Evolutionary conservation across 805 yeast species (phyloP).

Genomic region (Ogataea minuta): DNA sequence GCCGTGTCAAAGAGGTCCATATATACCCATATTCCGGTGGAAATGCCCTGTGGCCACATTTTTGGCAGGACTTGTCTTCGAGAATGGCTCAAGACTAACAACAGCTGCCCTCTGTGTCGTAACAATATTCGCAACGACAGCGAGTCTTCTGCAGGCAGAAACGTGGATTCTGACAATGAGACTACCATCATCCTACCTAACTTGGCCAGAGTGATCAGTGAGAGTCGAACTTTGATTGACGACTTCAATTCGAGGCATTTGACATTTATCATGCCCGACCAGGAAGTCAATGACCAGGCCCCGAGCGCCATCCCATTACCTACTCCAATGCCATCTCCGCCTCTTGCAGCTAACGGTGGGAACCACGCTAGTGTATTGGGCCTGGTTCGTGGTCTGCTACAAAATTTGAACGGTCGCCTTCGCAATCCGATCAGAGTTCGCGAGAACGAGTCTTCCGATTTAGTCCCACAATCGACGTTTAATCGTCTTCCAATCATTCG

Average conservation of each 20-base stretch:
- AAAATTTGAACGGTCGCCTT: conserved; percentile 25
- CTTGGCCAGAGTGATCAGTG: conserved; percentile 34
- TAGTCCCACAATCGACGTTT: conserved; percentile 8
- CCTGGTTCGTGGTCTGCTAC: conserved; percentile 24
- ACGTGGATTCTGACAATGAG: conserved; percentile 16
- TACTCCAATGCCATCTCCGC: conserved; percentile 1
- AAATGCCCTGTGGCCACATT: conserved; percentile 80
- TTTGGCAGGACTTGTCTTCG: conserved; percentile 85
- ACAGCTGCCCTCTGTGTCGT: conserved; percentile 87
- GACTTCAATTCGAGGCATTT: conserved; percentile 32
- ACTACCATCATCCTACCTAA: conserved; percentile 38
- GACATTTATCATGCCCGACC: conserved; percentile 32
- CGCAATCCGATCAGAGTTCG: conserved; percentile 21
- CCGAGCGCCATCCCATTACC: conserved; percentile 1
- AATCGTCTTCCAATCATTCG: conserved; percentile 19
- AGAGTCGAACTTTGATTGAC: conserved; percentile 30
- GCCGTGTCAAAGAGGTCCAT: conserved; percentile 21
- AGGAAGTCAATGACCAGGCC: conserved; percentile 18
- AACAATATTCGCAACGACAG: conserved; percentile 40
- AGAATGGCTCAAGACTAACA: conserved; percentile 76
- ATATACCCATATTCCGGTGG: conserved; percentile 61
- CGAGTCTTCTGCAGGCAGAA: conserved; percentile 21
- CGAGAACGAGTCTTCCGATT: conserved; percentile 8
- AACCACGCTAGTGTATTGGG: conserved; percentile 24
- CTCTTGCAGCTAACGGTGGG: conserved; percentile 1